phyloP scores from a whole-genome alignment of 1,284 basidiomycete species.

The Mycena citricolor region DNA sequence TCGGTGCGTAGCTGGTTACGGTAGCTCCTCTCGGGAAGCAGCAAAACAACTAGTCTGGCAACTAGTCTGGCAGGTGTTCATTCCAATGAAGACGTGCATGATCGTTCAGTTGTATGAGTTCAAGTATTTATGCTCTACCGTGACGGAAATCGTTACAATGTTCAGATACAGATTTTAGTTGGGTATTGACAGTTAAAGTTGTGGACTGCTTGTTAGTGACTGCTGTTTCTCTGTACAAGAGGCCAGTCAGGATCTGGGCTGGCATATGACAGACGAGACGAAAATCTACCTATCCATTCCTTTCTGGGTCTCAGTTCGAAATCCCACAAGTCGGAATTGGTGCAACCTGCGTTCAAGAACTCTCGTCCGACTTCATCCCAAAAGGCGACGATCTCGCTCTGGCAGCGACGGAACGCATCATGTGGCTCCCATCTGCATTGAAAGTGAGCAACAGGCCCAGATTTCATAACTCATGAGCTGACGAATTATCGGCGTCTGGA shows the following conservation, averaged over 20 bases:
- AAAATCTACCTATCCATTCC: background rate
- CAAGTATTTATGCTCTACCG: background rate
- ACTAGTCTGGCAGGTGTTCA: background rate
- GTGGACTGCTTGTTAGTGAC: background rate
- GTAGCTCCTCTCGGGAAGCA: too few relatives aligned
- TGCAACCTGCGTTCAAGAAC: background rate
- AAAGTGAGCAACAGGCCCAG: too few relatives aligned
- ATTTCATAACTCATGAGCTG: too few relatives aligned
- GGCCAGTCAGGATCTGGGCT: too few relatives aligned
- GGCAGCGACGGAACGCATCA: background rate
- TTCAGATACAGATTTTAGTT: background rate
- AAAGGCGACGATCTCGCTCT: background rate
- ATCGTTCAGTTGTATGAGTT: background rate
- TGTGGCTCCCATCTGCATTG: slow-evolving; percentile 10
- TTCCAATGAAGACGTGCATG: background rate
- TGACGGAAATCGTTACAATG: background rate
- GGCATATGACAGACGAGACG: too few relatives aligned
- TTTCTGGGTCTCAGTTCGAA: background rate
- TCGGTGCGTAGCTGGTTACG: too few relatives aligned
- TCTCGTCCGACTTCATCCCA: slow-evolving; percentile 6
- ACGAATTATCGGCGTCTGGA: background rate
- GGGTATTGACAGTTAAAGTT: background rate
- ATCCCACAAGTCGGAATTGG: too few relatives aligned
- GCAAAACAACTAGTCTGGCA: too few relatives aligned
- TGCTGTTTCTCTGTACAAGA: background rate